Evolutionary conservation across 345 rosid genomes (phyloP).

Genomic region (Eutrema heterophyllum): DNA sequence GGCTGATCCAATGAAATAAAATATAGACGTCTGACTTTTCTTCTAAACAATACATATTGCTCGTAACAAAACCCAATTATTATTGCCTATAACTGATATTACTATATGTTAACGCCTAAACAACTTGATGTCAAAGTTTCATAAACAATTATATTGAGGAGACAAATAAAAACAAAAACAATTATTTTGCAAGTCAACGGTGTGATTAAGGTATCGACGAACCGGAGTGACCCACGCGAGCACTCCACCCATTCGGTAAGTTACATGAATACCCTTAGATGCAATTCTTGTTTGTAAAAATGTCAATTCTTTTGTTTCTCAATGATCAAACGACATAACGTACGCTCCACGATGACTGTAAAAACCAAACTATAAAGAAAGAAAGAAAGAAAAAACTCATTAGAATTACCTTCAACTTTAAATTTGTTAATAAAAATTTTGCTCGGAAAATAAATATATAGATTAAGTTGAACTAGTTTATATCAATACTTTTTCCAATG

Average conservation of each 20-base stretch:
- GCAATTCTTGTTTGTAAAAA: not conserved
- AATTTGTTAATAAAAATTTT: too few species aligned
- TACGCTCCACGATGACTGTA: not conserved
- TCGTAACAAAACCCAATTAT: not conserved
- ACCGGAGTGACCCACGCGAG: slow-evolving; percentile 9
- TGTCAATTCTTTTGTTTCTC: not conserved
- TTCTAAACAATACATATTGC: not conserved
- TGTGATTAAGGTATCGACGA: slow-evolving; percentile 8
- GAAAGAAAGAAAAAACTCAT: not conserved
- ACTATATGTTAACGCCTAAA: not conserved
- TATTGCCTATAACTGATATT: not conserved
- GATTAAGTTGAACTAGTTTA: too few species aligned
- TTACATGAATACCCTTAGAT: not conserved
- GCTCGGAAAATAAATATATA: not conserved
- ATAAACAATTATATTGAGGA: not conserved
- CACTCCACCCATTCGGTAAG: not conserved
- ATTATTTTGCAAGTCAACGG: slow-evolving; percentile 10
- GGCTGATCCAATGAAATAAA: not conserved
- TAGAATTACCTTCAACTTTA: not conserved
- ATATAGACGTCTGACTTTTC: not conserved
- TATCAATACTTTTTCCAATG: too few species aligned
- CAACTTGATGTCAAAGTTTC: slow-evolving; percentile 1
- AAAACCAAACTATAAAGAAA: not conserved
- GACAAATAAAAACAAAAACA: not conserved
- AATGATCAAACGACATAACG: not conserved